These are phyloP conservation scores for Perilla frutescens DNA, from an alignment of 257 asterid species.

Conservation along the genomic window DNA sequence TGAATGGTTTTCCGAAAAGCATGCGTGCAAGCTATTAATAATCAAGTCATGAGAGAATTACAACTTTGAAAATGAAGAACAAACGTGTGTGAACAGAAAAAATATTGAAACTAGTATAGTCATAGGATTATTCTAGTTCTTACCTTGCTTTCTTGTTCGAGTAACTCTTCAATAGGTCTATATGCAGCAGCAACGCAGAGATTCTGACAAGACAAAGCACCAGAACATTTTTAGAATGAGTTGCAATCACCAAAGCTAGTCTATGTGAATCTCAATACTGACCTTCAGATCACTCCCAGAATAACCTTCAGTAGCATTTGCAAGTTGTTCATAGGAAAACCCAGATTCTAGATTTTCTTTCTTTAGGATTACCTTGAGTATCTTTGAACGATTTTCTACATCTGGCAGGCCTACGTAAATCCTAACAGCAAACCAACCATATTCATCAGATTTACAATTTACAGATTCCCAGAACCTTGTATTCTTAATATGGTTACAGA, in stretches of 20 bases:
- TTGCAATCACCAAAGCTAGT: neutral
- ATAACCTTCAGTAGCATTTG: slow-evolving; percentile 91
- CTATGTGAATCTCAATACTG: slow-evolving; percentile 22
- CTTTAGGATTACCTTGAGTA: slow-evolving; percentile 74
- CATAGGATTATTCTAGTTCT: neutral
- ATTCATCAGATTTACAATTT: slow-evolving; percentile 5
- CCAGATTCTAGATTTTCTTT: slow-evolving; percentile 73
- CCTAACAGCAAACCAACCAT: slow-evolving; percentile 51
- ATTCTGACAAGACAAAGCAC: neutral
- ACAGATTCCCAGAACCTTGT: neutral
- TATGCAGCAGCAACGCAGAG: slow-evolving; percentile 70
- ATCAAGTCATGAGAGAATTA: neutral
- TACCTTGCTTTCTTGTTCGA: slow-evolving; percentile 10
- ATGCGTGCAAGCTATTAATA: no score
- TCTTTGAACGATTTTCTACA: slow-evolving; percentile 78
- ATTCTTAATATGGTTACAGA: neutral
- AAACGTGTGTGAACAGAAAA: no score
- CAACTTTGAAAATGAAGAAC: neutral
- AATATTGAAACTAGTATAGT: neutral
- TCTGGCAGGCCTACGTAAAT: slow-evolving; percentile 92
- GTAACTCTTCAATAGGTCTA: slow-evolving; percentile 1
- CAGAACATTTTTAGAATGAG: neutral
- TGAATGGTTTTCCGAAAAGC: no score
- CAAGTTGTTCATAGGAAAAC: slow-evolving; percentile 79
- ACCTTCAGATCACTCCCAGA: slow-evolving; percentile 98